Evolutionary conservation across 805 yeast species (phyloP).

Genomic region (Vanderwaltozyma polyspora): DNA sequence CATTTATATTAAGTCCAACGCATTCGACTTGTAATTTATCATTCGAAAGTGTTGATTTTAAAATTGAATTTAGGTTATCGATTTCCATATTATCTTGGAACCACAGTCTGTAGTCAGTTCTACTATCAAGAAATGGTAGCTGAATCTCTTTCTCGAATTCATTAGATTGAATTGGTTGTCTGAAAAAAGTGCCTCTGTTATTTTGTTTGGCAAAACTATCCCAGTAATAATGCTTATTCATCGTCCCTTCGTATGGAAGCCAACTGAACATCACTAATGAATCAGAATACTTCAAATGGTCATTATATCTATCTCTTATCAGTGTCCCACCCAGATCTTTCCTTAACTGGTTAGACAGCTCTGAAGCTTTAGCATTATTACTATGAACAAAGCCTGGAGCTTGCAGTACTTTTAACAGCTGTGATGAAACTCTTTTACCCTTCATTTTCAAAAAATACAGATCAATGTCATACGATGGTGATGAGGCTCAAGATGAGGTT

Average conservation of each 20-base stretch:
- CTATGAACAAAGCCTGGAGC: constrained; percentile 2
- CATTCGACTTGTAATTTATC: background rate
- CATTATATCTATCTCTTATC: constrained; percentile 1
- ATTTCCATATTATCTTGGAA: background rate
- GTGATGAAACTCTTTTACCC: background rate
- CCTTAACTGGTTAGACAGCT: too few species aligned
- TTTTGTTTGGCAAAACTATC: constrained; percentile 3
- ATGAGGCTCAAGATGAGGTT: too few species aligned
- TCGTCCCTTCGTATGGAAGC: background rate
- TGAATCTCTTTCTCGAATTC: constrained; percentile 1
- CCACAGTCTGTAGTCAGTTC: background rate
- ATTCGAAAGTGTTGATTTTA: background rate
- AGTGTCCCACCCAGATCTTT: too few species aligned
- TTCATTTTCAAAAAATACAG: background rate
- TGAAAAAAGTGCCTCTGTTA: background rate
- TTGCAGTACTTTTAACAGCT: background rate
- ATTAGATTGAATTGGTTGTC: background rate
- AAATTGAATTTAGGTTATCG: background rate
- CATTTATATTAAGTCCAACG: constrained; percentile 2
- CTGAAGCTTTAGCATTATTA: background rate
- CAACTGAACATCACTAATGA: constrained; percentile 1
- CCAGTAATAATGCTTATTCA: constrained; percentile 5
- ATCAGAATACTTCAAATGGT: constrained; percentile 1
- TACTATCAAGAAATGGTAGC: background rate
- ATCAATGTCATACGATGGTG: background rate